phyloP scores from a whole-genome alignment of 225 moss, liverwort and hornwort genomes.

The Marchantia paleacea region DNA sequence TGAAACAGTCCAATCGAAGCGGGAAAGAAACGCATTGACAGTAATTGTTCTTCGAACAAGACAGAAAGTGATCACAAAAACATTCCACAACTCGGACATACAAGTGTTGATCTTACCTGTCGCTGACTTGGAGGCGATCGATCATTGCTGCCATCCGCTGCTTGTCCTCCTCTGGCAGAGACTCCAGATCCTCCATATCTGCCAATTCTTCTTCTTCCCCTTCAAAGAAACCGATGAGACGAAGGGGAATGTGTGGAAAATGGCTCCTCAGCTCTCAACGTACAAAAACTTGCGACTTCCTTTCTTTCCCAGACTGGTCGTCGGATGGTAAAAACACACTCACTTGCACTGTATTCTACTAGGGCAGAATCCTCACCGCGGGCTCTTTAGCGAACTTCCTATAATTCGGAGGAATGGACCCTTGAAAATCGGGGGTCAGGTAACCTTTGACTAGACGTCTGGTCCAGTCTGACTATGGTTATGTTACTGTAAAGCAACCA shows the following conservation, averaged over 20 bases:
- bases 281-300: not conserved
- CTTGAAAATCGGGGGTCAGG: no score
- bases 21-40: not conserved
- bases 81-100: not conserved
- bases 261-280: not conserved
- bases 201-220: not conserved
- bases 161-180: slow-evolving; percentile 93
- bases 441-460: no score
- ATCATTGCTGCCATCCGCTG: slow-evolving; percentile 95
- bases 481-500: no score
- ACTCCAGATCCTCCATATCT: slow-evolving; percentile 79
- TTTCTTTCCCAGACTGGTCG: not conserved
- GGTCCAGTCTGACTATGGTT: no score
- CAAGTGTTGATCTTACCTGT: slow-evolving; percentile 52
- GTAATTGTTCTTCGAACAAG: not conserved
- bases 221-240: not conserved
- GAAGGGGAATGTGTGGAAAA: not conserved
- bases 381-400: no score
- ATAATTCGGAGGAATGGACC: no score
- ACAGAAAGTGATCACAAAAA: not conserved
- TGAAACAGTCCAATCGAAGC: not conserved
- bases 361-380: slow-evolving; percentile 7
- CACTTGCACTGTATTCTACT: not conserved
- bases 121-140: slow-evolving; percentile 95
- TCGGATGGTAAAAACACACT: not conserved